Percentiles rank a stretch among this genome's conserved stretches.
Conservation (phyloP, 2,329 filamentous ascomycete genomes). For the Fusarium siculi region DNA sequence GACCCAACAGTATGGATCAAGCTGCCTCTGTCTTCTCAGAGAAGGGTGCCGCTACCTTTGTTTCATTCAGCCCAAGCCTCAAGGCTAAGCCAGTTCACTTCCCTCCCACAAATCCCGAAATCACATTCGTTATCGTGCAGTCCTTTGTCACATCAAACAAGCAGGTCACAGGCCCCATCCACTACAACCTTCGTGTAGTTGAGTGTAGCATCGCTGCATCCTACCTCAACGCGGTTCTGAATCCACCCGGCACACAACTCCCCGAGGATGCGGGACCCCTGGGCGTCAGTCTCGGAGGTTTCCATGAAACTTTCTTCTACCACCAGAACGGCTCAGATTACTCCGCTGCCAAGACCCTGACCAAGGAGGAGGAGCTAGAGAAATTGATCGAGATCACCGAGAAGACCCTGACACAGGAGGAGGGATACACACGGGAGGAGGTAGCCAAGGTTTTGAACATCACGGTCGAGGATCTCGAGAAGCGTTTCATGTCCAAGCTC, state of each 20-base stretch:
- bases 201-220: slow-evolving; percentile 91
- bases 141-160: slow-evolving; percentile 96
- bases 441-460: slow-evolving; percentile 78
- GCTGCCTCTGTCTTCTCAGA: slow-evolving; percentile 93
- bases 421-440: slow-evolving; percentile 90
- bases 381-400: slow-evolving; percentile 76
- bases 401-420: slow-evolving; percentile 77
- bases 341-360: slow-evolving; percentile 55
- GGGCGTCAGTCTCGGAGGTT: slow-evolving; percentile 83
- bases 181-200: slow-evolving; percentile 97
- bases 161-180: slow-evolving; percentile 89
- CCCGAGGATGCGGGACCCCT: slow-evolving; percentile 84
- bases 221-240: slow-evolving; percentile 69
- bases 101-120: slow-evolving; percentile 81
- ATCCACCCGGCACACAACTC: slow-evolving; percentile 68
- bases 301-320: slow-evolving; percentile 85
- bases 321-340: slow-evolving; percentile 52
- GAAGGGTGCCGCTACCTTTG: slow-evolving; percentile 86
- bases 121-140: slow-evolving; percentile 93
- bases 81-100: slow-evolving; percentile 82
- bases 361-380: slow-evolving; percentile 74
- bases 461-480: slow-evolving; percentile 76
- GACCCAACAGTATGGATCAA: slow-evolving; percentile 84
- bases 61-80: slow-evolving; percentile 86
- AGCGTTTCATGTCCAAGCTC: slow-evolving; percentile 86